These are phyloP conservation scores for Tagetes patula DNA, from an alignment of 129 eudicot species.

Conservation along the genomic window DNA sequence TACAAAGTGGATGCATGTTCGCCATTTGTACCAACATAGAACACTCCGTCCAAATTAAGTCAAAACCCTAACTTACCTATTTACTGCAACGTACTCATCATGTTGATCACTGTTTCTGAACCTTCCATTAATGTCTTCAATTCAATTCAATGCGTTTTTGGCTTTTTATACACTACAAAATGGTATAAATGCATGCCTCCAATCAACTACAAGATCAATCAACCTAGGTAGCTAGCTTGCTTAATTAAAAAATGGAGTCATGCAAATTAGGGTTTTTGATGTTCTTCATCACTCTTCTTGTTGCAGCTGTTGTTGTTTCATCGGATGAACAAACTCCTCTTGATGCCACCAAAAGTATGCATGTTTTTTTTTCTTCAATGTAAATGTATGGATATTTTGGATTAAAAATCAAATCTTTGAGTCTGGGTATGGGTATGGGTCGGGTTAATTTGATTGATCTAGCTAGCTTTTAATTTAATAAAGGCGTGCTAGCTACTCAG, in stretches of 20 bases:
- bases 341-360: constrained; percentile 27
- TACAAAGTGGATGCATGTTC: constrained; percentile 20
- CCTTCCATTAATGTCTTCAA: constrained; percentile 33
- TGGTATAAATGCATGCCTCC: constrained; percentile 22
- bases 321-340: constrained; percentile 17
- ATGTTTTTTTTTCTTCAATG: neutral
- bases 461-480: no score
- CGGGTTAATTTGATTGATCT: no score
- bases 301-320: constrained; percentile 33
- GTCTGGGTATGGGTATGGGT: no score
- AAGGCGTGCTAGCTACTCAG: no score
- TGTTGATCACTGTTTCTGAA: constrained; percentile 27
- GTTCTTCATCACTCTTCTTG: constrained; percentile 15
- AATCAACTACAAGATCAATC: neutral
- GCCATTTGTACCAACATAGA: constrained; percentile 35
- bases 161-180: constrained; percentile 3
- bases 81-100: no score
- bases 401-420: neutral
- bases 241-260: constrained; percentile 3
- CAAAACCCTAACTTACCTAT: constrained; percentile 20
- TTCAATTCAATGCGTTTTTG: constrained; percentile 34
- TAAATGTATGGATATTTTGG: neutral
- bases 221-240: neutral
- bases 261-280: constrained; percentile 13
- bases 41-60: constrained; percentile 26